A percentile compares a stretch with the other conserved stretches of the same genome.
These are phyloP conservation scores for Vanrija pseudolonga DNA, from an alignment of 1,284 basidiomycete species.

Conservation along the genomic window DNA sequence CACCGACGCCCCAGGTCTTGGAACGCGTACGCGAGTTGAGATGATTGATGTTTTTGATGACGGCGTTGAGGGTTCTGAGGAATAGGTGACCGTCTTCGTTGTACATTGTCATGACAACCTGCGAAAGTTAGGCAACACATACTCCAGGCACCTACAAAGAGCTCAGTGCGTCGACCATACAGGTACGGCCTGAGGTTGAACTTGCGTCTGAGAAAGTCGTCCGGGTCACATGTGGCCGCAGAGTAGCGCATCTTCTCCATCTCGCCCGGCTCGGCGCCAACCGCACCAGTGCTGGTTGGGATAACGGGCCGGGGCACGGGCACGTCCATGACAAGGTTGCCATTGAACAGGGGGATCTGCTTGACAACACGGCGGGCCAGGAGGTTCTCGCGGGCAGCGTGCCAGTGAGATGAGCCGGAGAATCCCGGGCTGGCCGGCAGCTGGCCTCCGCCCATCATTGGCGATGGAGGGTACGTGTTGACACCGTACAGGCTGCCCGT, in stretches of 20 bases:
- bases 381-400: conserved; percentile 35
- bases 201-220: conserved; percentile 55
- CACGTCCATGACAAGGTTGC: conserved; percentile 77
- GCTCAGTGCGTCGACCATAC: conserved; percentile 77
- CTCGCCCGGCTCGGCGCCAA: conserved; percentile 63
- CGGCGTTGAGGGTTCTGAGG: conserved; percentile 81
- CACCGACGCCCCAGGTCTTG: conserved; percentile 89
- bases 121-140: background rate
- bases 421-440: conserved; percentile 18
- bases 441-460: background rate
- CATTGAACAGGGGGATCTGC: conserved; percentile 74
- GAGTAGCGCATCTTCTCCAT: conserved; percentile 71
- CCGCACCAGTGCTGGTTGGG: conserved; percentile 53
- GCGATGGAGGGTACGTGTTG: conserved; percentile 7
- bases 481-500: conserved; percentile 6
- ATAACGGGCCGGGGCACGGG: conserved; percentile 73
- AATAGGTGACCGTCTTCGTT: conserved; percentile 91
- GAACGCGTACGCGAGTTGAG: conserved; percentile 74
- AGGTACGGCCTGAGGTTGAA: conserved; percentile 83
- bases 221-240: conserved; percentile 53
- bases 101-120: conserved; percentile 90
- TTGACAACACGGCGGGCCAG: conserved; percentile 58
- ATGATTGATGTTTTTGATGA: conserved; percentile 84
- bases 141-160: conserved; percentile 58
- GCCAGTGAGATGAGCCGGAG: conserved; percentile 40